These are phyloP conservation scores for Peziza echinospora DNA, from an alignment of 495 filamentous ascomycete genomes.

Conservation along the genomic window DNA sequence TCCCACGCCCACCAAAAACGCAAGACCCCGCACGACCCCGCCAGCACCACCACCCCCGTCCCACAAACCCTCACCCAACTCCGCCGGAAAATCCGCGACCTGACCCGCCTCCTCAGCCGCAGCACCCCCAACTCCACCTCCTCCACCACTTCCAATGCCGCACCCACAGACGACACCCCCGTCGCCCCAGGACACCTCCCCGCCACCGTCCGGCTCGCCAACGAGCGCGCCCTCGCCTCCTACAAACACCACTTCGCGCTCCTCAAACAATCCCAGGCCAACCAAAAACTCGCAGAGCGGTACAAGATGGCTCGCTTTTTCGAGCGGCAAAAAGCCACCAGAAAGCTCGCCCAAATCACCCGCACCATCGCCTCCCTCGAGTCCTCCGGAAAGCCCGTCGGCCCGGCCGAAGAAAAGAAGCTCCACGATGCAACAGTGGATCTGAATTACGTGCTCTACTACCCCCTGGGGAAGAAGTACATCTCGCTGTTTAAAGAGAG, in stretches of 20 bases:
- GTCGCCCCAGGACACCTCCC: constrained; percentile 41
- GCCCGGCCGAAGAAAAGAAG: constrained; percentile 24
- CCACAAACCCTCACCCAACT: constrained; percentile 22
- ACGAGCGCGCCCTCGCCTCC: constrained; percentile 58
- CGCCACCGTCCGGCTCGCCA: constrained; percentile 48
- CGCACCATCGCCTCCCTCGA: constrained; percentile 26
- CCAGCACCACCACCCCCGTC: constrained; percentile 13
- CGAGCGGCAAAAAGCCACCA: constrained; percentile 63
- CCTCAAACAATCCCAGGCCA: constrained; percentile 32
- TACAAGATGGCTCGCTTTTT: constrained; percentile 93
- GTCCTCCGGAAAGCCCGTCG: constrained; percentile 32
- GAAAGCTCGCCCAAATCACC: constrained; percentile 41
- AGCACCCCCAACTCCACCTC: background rate
- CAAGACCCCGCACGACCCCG: constrained; percentile 21
- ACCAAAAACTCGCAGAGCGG: constrained; percentile 53
- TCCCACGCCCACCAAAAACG: constrained; percentile 19
- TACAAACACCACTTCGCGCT: constrained; percentile 49
- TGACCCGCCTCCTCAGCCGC: constrained; percentile 39
- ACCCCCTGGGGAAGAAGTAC: constrained; percentile 54
- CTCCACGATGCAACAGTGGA: constrained; percentile 58
- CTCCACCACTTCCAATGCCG: constrained; percentile 18
- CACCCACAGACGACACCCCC: background rate
- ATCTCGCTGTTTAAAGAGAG: constrained; percentile 42
- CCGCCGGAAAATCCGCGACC: constrained; percentile 31
- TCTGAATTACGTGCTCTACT: constrained; percentile 67